phyloP scores from a whole-genome alignment of 768 basidiomycete genomes.

The Boletellus sp. region DNA sequence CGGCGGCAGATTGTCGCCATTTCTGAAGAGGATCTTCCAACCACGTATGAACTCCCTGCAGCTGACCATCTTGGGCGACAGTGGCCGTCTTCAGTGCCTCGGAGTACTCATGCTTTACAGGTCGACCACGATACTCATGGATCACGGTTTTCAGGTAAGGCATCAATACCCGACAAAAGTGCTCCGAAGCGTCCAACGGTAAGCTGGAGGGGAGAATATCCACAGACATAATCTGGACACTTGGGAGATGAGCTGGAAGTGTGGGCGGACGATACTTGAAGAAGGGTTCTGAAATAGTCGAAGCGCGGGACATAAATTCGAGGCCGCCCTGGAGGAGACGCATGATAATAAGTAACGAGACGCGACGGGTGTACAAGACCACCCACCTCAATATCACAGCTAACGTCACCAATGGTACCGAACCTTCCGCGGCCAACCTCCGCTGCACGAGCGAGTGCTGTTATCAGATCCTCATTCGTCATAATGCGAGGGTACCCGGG shows the following conservation, averaged over 20 bases:
- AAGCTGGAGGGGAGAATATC: slow-evolving; percentile 89
- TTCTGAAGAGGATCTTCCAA: slow-evolving; percentile 48
- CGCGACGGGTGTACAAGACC: not conserved
- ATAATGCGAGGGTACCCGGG: slow-evolving; percentile 76
- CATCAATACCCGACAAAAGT: slow-evolving; percentile 64
- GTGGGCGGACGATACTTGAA: slow-evolving; percentile 47
- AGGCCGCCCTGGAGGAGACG: slow-evolving; percentile 63
- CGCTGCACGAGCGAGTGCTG: slow-evolving; percentile 47
- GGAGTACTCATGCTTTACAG: slow-evolving; percentile 25
- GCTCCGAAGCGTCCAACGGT: slow-evolving; percentile 73
- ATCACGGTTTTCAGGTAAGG: slow-evolving; percentile 67
- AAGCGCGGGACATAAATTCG: slow-evolving; percentile 72
- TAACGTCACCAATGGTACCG: slow-evolving; percentile 80
- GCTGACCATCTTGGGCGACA: slow-evolving; percentile 55
- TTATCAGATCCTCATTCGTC: slow-evolving; percentile 57
- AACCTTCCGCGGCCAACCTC: slow-evolving; percentile 54
- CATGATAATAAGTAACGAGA: not conserved
- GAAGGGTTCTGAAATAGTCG: slow-evolving; percentile 76
- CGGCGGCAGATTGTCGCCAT: slow-evolving; percentile 31
- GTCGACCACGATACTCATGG: slow-evolving; percentile 33
- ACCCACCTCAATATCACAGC: slow-evolving; percentile 76
- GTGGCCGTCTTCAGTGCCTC: slow-evolving; percentile 66
- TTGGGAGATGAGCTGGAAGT: slow-evolving; percentile 45
- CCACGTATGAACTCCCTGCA: slow-evolving; percentile 56
- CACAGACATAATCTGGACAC: slow-evolving; percentile 80